Evolutionary conservation across 305 asterid species (phyloP), one percentile per base, ranked within the genome.

Genomic region (Stenogyne calaminthoides): DNA sequence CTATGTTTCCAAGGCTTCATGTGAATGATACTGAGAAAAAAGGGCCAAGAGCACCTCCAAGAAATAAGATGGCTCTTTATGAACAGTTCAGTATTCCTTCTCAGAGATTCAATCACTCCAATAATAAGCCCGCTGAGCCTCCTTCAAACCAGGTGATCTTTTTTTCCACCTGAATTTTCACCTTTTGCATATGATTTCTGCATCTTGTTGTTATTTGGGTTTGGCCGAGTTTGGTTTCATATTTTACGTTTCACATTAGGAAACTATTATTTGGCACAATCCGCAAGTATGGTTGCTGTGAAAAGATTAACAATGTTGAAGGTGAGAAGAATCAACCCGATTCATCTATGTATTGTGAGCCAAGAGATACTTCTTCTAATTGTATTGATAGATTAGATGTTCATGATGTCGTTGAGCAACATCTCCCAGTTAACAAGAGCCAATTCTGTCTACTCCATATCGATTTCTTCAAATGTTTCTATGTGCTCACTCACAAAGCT

Each of bases 401-500:
- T 59, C 68, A 11, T 27, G 67, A 29, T 44, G 62, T 6, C 27
- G 60, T 18, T 29, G 59, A 64, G 57, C 69, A 64, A 22, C 72
- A 5, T 0, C 36, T 32, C 1, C n/a, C n/a, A n/a, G n/a, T n/a
- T n/a, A n/a, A n/a, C 96, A 47, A 88, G 84, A 47, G 98, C 97
- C 78, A 94, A 72, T 52, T 94, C 87, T 78, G 25, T 87, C 88
- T 94, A 94, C 84, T 94, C 98, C 96, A 94, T 91, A 36, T 94
- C 98, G 58, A 91, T 94, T 81, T 91, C 98, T 78, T 94, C 98
- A 6, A 94, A 93, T 6, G 98, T 94, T 79, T 94, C 98, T 71
- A 94, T 94, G 83, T 94, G 98, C 92, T 94, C 98, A 34, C 97
- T 94, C 74, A 94, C 97, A 73, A 94, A 94, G 84, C 98, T 93